Evolutionary conservation across 108 stramenopile species (phyloP).

Genomic region (Nitzschia palea): DNA sequence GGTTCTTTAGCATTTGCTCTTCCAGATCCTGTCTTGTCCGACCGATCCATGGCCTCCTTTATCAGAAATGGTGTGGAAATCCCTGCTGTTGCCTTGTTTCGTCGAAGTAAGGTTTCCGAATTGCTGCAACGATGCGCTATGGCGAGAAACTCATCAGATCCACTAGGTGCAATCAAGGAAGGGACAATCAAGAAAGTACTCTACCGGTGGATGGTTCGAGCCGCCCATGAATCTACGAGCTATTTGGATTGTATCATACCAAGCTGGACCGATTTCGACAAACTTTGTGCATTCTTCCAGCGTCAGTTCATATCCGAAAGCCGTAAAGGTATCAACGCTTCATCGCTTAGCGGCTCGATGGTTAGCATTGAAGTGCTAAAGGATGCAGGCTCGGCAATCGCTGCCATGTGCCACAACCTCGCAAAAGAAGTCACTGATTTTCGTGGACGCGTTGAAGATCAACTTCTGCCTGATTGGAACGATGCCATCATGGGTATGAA

Average conservation of each 20-base stretch:
- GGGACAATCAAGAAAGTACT: constrained; percentile 58
- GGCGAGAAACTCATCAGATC: constrained; percentile 43
- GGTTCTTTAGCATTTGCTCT: neutral
- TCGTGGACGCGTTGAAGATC: constrained; percentile 41
- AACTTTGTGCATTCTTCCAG: constrained; percentile 71
- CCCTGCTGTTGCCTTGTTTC: constrained; percentile 60
- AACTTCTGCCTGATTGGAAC: constrained; percentile 59
- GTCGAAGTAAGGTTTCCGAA: constrained; percentile 71
- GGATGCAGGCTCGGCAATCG: constrained; percentile 71
- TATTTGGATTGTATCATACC: constrained; percentile 83
- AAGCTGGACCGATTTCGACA: constrained; percentile 73
- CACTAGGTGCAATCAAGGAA: constrained; percentile 54
- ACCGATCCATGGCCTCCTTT: neutral
- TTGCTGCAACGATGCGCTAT: constrained; percentile 61
- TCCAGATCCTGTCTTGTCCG: constrained; percentile 7
- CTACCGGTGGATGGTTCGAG: constrained; percentile 83
- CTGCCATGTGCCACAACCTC: constrained; percentile 61
- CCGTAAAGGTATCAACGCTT: constrained; percentile 40
- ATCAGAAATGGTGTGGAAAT: constrained; percentile 19
- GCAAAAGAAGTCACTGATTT: constrained; percentile 68
- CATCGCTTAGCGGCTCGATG: constrained; percentile 33
- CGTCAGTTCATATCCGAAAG: constrained; percentile 83
- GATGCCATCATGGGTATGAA: constrained; percentile 65
- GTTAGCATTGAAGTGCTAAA: constrained; percentile 78
- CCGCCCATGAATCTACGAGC: constrained; percentile 64